Evolutionary conservation across 2,329 filamentous ascomycete species (phyloP).

Genomic region (Fusarium sp.): DNA sequence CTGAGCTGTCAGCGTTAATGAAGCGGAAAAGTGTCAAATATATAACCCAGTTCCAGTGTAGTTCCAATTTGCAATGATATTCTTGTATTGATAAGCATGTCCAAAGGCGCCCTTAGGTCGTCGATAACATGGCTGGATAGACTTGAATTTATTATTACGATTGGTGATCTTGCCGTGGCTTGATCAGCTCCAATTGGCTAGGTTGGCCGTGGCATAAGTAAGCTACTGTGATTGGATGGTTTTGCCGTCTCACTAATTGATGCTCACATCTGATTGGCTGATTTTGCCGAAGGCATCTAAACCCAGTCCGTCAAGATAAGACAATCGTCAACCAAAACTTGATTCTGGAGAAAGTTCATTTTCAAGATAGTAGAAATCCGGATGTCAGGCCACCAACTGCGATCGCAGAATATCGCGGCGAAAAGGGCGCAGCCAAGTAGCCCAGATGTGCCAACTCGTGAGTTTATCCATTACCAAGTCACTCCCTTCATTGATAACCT

Average conservation of each 20-base stretch:
- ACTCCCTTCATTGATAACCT: fast-evolving
- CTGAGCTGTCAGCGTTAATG: fast-evolving
- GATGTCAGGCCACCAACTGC: neutral
- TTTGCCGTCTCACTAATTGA: no score
- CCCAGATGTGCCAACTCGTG: neutral
- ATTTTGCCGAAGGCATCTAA: neutral
- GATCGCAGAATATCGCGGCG: neutral
- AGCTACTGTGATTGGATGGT: neutral
- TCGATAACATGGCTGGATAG: neutral
- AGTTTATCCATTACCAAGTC: fast-evolving
- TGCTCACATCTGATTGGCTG: conserved; percentile 2
- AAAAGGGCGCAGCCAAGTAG: neutral
- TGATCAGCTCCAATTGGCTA: neutral
- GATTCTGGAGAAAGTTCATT: fast-evolving
- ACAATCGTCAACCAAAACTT: neutral
- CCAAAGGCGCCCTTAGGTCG: neutral
- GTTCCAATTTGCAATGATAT: no score
- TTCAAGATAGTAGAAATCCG: fast-evolving
- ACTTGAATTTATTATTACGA: neutral
- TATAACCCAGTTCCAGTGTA: fast-evolving
- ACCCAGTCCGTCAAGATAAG: neutral
- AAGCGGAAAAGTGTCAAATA: neutral
- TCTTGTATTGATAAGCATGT: neutral
- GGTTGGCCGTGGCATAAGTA: fast-evolving
- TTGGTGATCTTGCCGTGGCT: neutral